Evolutionary conservation across 2,329 filamentous ascomycete species (phyloP).

Genomic region (Neofusicoccum parvum): DNA sequence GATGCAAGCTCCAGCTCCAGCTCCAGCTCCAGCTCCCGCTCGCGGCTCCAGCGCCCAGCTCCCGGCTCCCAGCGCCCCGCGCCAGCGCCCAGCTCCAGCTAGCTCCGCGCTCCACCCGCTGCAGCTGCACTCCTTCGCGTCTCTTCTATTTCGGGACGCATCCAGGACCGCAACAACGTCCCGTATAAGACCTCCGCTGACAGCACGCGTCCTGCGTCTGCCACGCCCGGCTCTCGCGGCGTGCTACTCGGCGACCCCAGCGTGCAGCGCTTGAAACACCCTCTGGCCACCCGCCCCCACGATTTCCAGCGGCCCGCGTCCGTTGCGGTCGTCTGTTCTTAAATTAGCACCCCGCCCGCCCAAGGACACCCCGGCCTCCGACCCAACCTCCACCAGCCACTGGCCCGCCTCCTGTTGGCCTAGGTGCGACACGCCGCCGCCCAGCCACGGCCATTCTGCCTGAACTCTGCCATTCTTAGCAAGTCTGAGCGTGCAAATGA

Average conservation of each 20-base stretch:
- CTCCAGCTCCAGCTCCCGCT: too few species aligned
- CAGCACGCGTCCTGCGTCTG: not conserved
- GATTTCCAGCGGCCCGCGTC: not conserved
- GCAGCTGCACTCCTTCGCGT: not conserved
- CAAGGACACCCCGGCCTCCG: not conserved
- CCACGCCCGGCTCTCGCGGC: not conserved
- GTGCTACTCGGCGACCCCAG: not conserved
- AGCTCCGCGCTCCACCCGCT: not conserved
- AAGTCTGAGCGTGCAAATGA: too few species aligned
- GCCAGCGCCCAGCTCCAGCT: not conserved
- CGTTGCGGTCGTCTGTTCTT: not conserved
- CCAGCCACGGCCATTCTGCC: too few species aligned
- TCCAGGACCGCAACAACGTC: not conserved
- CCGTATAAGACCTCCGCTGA: not conserved
- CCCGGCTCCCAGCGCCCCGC: too few species aligned
- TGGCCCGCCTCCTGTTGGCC: too few species aligned
- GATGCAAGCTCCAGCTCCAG: not conserved
- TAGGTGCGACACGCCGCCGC: too few species aligned
- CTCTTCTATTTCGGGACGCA: constrained; percentile 10
- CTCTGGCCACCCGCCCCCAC: constrained; percentile 2
- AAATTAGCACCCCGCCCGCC: not conserved
- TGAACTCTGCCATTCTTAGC: too few species aligned
- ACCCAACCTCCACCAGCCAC: not conserved
- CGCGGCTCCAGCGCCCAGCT: too few species aligned
- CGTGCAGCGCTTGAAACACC: not conserved